Base-by-base conservation (phyloP, 495 filamentous ascomycete species). In the Emericellopsis terricola region DNA sequence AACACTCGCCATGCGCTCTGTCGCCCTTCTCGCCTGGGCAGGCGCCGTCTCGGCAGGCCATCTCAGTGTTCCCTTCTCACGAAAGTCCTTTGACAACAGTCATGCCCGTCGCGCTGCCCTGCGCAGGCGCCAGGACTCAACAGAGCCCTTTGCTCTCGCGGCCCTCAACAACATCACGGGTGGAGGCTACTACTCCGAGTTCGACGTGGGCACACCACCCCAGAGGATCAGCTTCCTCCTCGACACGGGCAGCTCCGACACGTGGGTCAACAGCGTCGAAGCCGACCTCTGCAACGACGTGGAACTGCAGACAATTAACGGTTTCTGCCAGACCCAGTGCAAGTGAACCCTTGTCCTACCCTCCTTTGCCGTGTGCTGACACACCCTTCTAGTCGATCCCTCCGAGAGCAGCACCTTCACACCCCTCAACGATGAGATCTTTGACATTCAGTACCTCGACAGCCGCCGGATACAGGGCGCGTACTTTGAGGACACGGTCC, bases 361-460 rank as follows among this genome's bases (percentile, higher is more conserved):
- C 3, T n/a, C 29, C 11, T 13, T 11, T 28, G 0, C 8, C 9
- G 19, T n/a, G 8, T 7, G 3, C 9, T 7, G 18, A 18, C 24
- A 21, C 20, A 7, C 2, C 24, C 9, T 2, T 21, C 0, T 28
- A 37, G 37, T 55, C 38, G 51, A 81, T 43, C 53, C 71, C 10
- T 66, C 58, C 39, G 54, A 62, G 6, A 93, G 85, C 20, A 73
- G 71, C 4, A 74, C 84, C 0, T 84, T 74, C 57, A 49, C 69
- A 26, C 66, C 69, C 36, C 51, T 91, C 15, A 64, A 52, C 19
- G 56, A 72, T 35, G 46, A 11, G 6, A 11, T 41, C 8, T 97
- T 97, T 57, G 69, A 76, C 37, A 94, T 97, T 41, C 60, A 57
- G 7, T 97, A 97, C 49, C 73, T 77, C 7, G 89, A 94, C 51